Percentiles rank a stretch among this genome's conserved stretches.
Evolutionary conservation across 345 rosid genomes (phyloP).

Genomic region (Pugionium dolabratum): DNA sequence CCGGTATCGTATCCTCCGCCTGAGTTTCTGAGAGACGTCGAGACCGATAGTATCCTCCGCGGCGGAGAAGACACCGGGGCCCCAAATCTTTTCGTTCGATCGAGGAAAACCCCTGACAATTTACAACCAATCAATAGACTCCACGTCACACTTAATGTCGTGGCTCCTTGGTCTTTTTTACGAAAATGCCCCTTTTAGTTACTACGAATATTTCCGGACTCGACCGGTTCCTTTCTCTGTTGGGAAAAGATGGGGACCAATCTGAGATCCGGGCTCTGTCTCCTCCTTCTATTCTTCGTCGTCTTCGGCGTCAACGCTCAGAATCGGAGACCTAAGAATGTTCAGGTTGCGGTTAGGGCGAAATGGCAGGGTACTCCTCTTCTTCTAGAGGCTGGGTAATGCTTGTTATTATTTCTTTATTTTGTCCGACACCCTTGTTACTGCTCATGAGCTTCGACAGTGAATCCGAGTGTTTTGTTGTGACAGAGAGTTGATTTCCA

Average conservation of each 20-base stretch:
- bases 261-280: slow-evolving; percentile 58
- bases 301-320: slow-evolving; percentile 52
- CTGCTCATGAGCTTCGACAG: not conserved
- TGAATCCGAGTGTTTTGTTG: slow-evolving; percentile 15
- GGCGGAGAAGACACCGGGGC: slow-evolving; percentile 30
- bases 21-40: slow-evolving; percentile 29
- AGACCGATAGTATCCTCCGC: slow-evolving; percentile 15
- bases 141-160: slow-evolving; percentile 37
- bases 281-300: slow-evolving; percentile 44
- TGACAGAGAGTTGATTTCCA: slow-evolving; percentile 78
- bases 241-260: slow-evolving; percentile 48
- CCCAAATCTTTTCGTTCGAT: slow-evolving; percentile 18
- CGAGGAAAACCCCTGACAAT: slow-evolving; percentile 23
- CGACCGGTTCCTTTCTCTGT: slow-evolving; percentile 32
- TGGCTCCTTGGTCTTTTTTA: slow-evolving; percentile 10
- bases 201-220: slow-evolving; percentile 23
- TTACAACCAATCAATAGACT: slow-evolving; percentile 8
- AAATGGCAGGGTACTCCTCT: slow-evolving; percentile 97
- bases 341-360: slow-evolving; percentile 81
- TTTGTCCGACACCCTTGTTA: slow-evolving; percentile 22
- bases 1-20: slow-evolving; percentile 33
- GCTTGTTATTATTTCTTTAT: not conserved
- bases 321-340: slow-evolving; percentile 76
- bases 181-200: slow-evolving; percentile 14
- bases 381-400: slow-evolving; percentile 93